A percentile compares a stretch with the other conserved stretches of the same genome.
Evolutionary conservation across 129 eudicot species (phyloP).

Genomic region (Pseudognaphalium luteoalbum): DNA sequence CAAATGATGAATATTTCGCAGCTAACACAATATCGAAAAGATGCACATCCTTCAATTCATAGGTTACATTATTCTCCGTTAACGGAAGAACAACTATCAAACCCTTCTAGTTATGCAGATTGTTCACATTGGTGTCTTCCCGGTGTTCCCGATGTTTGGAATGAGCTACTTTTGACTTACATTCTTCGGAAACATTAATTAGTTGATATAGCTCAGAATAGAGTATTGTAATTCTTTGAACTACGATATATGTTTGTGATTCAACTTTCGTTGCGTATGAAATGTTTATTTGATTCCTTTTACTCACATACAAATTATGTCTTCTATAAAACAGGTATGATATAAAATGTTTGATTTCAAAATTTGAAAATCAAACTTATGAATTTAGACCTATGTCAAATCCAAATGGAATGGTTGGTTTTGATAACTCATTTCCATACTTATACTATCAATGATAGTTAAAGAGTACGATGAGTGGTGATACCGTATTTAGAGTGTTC

Average conservation of each 20-base stretch:
- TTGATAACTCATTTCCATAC: too few species aligned
- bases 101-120: slow-evolving; percentile 38
- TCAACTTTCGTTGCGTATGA: background rate
- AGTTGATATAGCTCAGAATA: background rate
- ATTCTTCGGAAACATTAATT: slow-evolving; percentile 21
- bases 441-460: too few species aligned
- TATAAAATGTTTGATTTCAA: too few species aligned
- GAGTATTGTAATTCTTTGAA: background rate
- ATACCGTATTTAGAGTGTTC: too few species aligned
- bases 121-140: slow-evolving; percentile 67
- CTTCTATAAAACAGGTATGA: too few species aligned
- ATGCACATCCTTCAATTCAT: slow-evolving; percentile 45
- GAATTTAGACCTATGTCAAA: too few species aligned
- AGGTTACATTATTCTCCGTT: slow-evolving; percentile 35
- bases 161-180: slow-evolving; percentile 36
- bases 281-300: background rate
- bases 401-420: too few species aligned
- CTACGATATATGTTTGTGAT: background rate
- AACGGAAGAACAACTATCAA: slow-evolving; percentile 31
- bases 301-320: background rate
- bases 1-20: slow-evolving; percentile 48
- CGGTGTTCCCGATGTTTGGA: slow-evolving; percentile 57
- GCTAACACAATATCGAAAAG: slow-evolving; percentile 48
- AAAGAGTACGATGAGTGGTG: too few species aligned
- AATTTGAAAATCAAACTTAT: too few species aligned